A percentile compares a stretch with the other conserved stretches of the same genome.
Evolutionary conservation across 2,329 filamentous ascomycete species (phyloP).

Genomic region (Sporothrix brunneoviolacea): DNA sequence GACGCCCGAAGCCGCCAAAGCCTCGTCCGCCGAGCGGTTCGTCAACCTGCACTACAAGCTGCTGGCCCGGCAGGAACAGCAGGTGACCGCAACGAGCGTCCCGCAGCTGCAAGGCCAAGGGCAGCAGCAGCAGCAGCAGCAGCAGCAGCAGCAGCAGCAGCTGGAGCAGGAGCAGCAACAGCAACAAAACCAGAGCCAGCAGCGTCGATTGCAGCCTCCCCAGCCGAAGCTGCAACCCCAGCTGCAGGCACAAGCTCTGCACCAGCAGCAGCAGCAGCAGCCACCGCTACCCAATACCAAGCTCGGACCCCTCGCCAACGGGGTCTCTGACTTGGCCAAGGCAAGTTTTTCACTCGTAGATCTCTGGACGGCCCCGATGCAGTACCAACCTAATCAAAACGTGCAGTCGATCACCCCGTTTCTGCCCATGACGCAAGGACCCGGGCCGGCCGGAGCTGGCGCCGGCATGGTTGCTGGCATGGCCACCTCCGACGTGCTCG

Average conservation of each 20-base stretch:
- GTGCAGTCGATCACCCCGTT: constrained; percentile 16
- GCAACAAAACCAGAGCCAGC: not conserved
- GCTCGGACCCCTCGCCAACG: not conserved
- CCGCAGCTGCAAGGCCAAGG: not conserved
- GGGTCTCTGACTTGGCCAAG: constrained; percentile 9
- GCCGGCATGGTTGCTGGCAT: not conserved
- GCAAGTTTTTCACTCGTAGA: not conserved
- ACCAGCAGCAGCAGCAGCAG: not conserved
- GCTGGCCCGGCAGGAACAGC: constrained; percentile 46
- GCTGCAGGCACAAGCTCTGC: not conserved
- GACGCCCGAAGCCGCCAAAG: constrained; percentile 50
- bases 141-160: not conserved
- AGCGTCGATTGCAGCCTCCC: too few relatives aligned
- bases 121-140: not conserved
- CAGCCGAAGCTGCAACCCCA: not conserved
- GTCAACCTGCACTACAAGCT: constrained; percentile 53
- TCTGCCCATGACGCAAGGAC: constrained; percentile 14
- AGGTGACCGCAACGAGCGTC: constrained; percentile 10
- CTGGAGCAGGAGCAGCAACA: not conserved
- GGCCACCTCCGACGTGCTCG: constrained; percentile 10
- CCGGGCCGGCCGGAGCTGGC: not conserved
- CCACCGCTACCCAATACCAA: not conserved
- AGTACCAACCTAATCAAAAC: not conserved
- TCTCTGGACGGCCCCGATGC: too few relatives aligned
- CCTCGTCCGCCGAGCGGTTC: constrained; percentile 52